Percentiles rank a stretch among this genome's conserved stretches.
Conservation (phyloP, 495 filamentous ascomycete species). For the Penicillium crystallinum region DNA sequence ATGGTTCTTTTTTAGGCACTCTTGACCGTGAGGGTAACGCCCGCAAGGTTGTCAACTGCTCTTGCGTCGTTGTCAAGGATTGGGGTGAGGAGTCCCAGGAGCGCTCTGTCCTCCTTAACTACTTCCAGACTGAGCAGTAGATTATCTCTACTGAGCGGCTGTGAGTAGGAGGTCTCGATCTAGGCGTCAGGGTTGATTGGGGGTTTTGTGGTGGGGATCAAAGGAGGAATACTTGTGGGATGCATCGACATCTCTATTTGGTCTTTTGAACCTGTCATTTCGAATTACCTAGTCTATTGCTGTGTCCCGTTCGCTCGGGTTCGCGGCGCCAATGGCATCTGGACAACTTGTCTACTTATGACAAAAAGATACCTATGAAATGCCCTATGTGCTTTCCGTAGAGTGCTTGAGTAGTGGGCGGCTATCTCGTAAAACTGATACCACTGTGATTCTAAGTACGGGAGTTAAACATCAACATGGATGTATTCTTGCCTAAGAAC, state of each 20-base stretch:
- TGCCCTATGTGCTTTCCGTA: background rate
- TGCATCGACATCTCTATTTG: background rate
- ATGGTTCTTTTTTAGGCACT: constrained; percentile 57
- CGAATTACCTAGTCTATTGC: constrained; percentile 5
- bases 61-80: constrained; percentile 96
- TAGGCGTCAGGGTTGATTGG: constrained; percentile 1
- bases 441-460: too few species aligned
- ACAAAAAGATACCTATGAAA: constrained; percentile 19
- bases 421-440: constrained; percentile 31
- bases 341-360: constrained; percentile 14
- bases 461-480: too few species aligned
- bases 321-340: constrained; percentile 16
- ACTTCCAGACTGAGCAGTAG: constrained; percentile 92
- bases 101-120: constrained; percentile 95
- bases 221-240: constrained; percentile 2
- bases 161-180: constrained; percentile 2
- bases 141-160: constrained; percentile 14
- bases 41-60: constrained; percentile 99
- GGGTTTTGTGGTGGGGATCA: background rate
- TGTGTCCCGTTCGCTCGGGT: constrained; percentile 29
- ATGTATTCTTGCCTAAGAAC: too few species aligned
- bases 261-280: constrained; percentile 4
- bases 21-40: constrained; percentile 98
- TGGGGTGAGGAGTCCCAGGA: constrained; percentile 99
- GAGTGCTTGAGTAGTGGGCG: constrained; percentile 2